Evolutionary conservation across 179 eudicot genomes (phyloP).

Genomic region (Patellifolia procumbens): DNA sequence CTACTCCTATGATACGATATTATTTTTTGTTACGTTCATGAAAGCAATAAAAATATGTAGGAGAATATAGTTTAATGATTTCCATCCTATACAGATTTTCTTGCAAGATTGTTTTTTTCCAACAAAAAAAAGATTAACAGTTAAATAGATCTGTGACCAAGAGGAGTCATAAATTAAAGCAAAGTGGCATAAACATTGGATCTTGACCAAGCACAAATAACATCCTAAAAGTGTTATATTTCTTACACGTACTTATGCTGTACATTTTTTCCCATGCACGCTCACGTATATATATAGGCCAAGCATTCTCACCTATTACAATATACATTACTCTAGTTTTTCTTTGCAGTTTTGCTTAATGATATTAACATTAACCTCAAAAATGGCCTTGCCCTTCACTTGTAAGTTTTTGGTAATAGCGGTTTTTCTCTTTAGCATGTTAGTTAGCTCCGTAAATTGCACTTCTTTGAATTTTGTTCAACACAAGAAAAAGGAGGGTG

Average conservation of each 20-base stretch:
- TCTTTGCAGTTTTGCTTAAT: too few relatives aligned
- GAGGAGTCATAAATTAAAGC: background rate
- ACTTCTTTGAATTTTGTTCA: background rate
- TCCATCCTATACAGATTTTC: too few relatives aligned
- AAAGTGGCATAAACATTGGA: conserved; percentile 12
- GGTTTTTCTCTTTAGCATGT: conserved; percentile 1
- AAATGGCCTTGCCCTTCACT: conserved; percentile 10
- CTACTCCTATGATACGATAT: too few relatives aligned
- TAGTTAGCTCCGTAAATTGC: background rate
- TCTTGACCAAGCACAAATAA: conserved; percentile 17
- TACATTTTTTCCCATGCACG: conserved; percentile 5
- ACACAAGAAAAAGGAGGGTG: background rate
- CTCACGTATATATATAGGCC: background rate
- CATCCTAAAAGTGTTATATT: background rate
- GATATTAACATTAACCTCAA: background rate
- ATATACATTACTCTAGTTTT: background rate
- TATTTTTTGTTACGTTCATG: too few relatives aligned
- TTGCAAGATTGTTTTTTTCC: too few relatives aligned
- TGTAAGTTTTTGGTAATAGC: conserved; percentile 6
- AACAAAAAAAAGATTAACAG: too few relatives aligned
- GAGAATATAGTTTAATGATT: too few relatives aligned
- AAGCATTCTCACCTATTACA: background rate
- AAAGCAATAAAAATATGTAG: too few relatives aligned
- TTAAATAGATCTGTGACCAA: background rate
- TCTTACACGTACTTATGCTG: conserved; percentile 3